A percentile compares a stretch with the other conserved stretches of the same genome.
phyloP scores from a whole-genome alignment of 164 flowering plant genomes.

The Aristolochia contorta region DNA sequence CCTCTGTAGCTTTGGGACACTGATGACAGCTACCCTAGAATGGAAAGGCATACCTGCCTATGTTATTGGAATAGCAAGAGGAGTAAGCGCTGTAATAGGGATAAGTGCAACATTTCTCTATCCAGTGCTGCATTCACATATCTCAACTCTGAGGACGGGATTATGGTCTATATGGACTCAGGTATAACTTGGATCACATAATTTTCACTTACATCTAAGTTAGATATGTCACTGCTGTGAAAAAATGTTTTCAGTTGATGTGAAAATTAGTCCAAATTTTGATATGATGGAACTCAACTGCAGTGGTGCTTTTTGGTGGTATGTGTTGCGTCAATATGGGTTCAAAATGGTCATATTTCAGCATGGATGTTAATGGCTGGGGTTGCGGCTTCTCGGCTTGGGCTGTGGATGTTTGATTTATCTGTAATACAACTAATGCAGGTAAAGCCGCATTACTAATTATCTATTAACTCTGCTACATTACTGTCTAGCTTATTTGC shows the following conservation, averaged over 20 bases:
- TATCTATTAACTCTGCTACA: neutral
- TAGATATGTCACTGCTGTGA: neutral
- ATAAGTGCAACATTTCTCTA: constrained; percentile 67
- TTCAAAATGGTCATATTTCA: constrained; percentile 26
- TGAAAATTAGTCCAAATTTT: neutral
- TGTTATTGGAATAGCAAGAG: constrained; percentile 69
- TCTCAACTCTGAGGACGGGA: constrained; percentile 67
- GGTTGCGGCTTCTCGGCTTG: constrained; percentile 75
- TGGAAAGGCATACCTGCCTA: constrained; percentile 80
- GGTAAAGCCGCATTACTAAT: constrained; percentile 23
- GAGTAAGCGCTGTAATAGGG: constrained; percentile 70
- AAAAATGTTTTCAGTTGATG: neutral
- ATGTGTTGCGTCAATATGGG: constrained; percentile 67
- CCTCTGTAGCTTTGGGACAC: constrained; percentile 66
- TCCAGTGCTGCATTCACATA: constrained; percentile 53
- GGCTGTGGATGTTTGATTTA: constrained; percentile 85
- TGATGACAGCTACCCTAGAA: constrained; percentile 82
- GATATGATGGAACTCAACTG: constrained; percentile 1
- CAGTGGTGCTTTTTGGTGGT: constrained; percentile 45
- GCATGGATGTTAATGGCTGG: constrained; percentile 80
- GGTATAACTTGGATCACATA: constrained; percentile 29
- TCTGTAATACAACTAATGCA: constrained; percentile 91
- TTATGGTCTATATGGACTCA: constrained; percentile 96
- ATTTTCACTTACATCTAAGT: neutral
- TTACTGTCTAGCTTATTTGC: neutral